Base-by-base conservation (phyloP, 1,284 basidiomycete genomes). In the Cryptococcus floricola region DNA sequence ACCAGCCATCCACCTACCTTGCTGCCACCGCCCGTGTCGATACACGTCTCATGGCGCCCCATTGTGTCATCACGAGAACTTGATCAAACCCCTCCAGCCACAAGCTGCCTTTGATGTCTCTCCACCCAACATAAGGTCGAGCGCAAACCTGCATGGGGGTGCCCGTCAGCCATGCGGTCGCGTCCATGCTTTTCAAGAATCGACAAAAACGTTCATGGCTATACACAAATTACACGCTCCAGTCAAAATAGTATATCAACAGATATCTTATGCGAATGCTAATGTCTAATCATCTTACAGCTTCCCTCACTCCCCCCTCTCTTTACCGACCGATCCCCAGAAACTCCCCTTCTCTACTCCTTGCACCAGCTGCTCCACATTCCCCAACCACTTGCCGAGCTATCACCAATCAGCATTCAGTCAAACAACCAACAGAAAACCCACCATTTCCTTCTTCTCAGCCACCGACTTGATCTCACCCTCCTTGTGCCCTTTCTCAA, bases 341-440 rank as follows among this genome's bases (percentile, higher is more conserved):
- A 91, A 85, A 0, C 89, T 89, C 0, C 87, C 88, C 74, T 85
- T 87, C 60, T 86, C 81, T 19, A 92, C 88, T 1, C 89, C 87
- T 64, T 89, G 87, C 4, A 93, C 88, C 9, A 92, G 80, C 48
- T 87, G 86, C 70, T 92, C 89, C 7, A 93, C 89, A 68, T 93
- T 93, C 1, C 89, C 90, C 48, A 93, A 73, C 84, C 91, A 86
- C 51, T 83, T 84, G 0, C 86, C 86, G 52, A 93, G 70, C 71
- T 73, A 55, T 16, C 52, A 46, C 62, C 45, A 31, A 13, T 43
- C 28, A 48, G 18, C 42, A 31, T 25, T 31, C 12, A 38, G 27
- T 18, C 13, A 52, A 25, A 43, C 7, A 47, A 41, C 19, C 38
- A 10, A 54, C 25, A 39, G 28, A 10, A 12, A 3, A 66, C 71